These are phyloP conservation scores for Tetrapisispora nanseiensis DNA, from an alignment of 805 yeast species.

Conservation along the genomic window DNA sequence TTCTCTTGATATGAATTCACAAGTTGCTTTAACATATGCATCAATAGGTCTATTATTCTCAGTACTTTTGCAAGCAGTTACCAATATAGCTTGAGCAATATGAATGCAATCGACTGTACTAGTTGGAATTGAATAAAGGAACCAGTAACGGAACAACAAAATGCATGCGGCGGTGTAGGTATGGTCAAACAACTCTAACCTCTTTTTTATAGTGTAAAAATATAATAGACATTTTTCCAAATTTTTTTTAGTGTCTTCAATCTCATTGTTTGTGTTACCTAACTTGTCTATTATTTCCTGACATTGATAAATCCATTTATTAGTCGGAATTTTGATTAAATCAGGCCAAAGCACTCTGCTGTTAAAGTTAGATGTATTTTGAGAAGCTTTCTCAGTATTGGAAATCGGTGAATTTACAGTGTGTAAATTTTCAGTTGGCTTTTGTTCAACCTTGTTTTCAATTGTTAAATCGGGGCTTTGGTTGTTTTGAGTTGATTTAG, in stretches of 20 bases:
- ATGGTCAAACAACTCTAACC: slow-evolving; percentile 27
- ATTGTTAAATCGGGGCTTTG: too few species aligned
- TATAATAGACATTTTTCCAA: slow-evolving; percentile 29
- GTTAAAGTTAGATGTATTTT: slow-evolving; percentile 10
- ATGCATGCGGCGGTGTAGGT: slow-evolving; percentile 30
- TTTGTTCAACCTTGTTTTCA: too few species aligned
- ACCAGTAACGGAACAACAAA: slow-evolving; percentile 29
- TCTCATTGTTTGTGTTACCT: slow-evolving; percentile 13
- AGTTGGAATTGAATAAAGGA: slow-evolving; percentile 22
- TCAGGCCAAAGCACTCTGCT: slow-evolving; percentile 29
- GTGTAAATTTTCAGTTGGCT: background rate
- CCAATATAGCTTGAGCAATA: slow-evolving; percentile 27
- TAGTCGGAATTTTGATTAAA: slow-evolving; percentile 24
- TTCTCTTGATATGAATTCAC: slow-evolving; percentile 14
- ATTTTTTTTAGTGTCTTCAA: slow-evolving; percentile 21
- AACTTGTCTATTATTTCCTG: slow-evolving; percentile 25
- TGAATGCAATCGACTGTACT: slow-evolving; percentile 24
- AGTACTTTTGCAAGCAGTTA: slow-evolving; percentile 29
- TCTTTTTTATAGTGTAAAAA: slow-evolving; percentile 28
- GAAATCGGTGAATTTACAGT: background rate
- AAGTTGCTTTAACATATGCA: slow-evolving; percentile 27
- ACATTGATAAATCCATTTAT: slow-evolving; percentile 24
- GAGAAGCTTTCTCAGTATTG: background rate
- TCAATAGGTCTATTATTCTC: slow-evolving; percentile 31
- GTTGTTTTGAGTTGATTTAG: too few species aligned